Base-by-base conservation (phyloP, 2,329 filamentous ascomycete species). In the Phialophora chinensis region DNA sequence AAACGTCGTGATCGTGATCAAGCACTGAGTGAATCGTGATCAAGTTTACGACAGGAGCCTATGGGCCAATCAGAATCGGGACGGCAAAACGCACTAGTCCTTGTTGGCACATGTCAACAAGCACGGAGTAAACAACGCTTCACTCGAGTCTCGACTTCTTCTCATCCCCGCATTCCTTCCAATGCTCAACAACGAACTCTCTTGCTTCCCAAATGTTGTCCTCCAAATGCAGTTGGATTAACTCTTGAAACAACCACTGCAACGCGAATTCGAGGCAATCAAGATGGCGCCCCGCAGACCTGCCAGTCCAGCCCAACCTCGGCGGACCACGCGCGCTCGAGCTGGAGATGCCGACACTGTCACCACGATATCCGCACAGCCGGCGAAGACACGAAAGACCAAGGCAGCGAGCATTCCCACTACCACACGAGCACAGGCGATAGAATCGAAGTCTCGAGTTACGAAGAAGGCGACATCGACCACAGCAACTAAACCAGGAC, bases 291-390 rank as follows among this genome's bases (percentile, higher is more conserved):
- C 71, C 10, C 55, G 66, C 50, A 68, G 63, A 69, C 65, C 71
- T 12, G 70, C 68, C 52, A 75, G 74, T 20, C 75, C 75, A 31
- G 71, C 73, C 11, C 76, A 76, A 61, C 68, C 68, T 33, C 68
- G 68, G 20, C 74, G 75, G 42, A 69, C 75, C 20, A 77, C 75
- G 17, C 74, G 75, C n/a, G 74, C 75, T 44, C 74, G 74, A 55
- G 73, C 73, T 38, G 72, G 73, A 49, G 63, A 66, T 33, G 20
- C 71, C 71, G 58, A 67, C 60, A 54, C 57, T 29, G 27, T 25
- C 25, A 25, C 33, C n/a, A 47, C 58, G 35, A 35, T 44, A 58
- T 14, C 53, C 29, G 54, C 58, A 61, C 35, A 71, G 23, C 60
- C 63, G n/a, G 42, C 60, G 3, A 66, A 69, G 62, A 67, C 42